A percentile compares a stretch with the other conserved stretches of the same genome.
phyloP scores from a whole-genome alignment of 495 filamentous ascomycete species.

The Penicillium maclennaniae region DNA sequence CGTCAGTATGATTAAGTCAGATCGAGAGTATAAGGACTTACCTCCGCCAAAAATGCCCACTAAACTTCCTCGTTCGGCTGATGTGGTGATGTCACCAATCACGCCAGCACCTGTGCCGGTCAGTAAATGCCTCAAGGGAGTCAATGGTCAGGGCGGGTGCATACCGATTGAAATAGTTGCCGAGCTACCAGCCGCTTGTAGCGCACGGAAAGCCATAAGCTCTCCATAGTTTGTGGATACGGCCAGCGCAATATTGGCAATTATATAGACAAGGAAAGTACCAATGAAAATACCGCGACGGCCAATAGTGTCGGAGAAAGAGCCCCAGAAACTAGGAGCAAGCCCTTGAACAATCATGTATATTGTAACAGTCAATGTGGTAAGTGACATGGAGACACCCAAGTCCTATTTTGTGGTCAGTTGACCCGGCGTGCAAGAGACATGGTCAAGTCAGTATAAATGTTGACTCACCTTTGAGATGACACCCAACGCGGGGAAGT shows the following conservation, averaged over 20 bases:
- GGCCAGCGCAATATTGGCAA: slow-evolving; percentile 59
- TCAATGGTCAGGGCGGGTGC: background rate
- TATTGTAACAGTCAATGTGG: slow-evolving; percentile 36
- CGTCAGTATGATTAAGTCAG: background rate
- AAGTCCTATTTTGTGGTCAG: slow-evolving; percentile 18
- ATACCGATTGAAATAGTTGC: slow-evolving; percentile 45
- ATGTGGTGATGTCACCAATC: slow-evolving; percentile 39
- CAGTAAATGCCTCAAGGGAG: background rate
- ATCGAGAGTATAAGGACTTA: slow-evolving; percentile 7
- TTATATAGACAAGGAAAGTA: slow-evolving; percentile 39
- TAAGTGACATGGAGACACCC: slow-evolving; percentile 29
- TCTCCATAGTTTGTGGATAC: slow-evolving; percentile 60
- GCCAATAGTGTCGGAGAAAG: slow-evolving; percentile 40
- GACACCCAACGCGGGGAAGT: slow-evolving; percentile 63
- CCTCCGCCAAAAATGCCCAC: slow-evolving; percentile 39
- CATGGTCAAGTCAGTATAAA: background rate
- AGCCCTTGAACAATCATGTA: slow-evolving; percentile 48
- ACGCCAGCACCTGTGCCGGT: slow-evolving; percentile 30
- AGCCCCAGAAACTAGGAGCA: slow-evolving; percentile 42
- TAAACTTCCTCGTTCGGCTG: slow-evolving; percentile 36
- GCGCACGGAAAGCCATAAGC: slow-evolving; percentile 57
- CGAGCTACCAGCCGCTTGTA: slow-evolving; percentile 62
- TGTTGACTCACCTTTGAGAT: slow-evolving; percentile 27
- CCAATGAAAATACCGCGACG: slow-evolving; percentile 39
- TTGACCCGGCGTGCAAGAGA: background rate